Percentiles rank a stretch among this genome's conserved stretches.
These are phyloP conservation scores for Toxicodendron radicans DNA, from an alignment of 345 rosid genomes.

Conservation along the genomic window DNA sequence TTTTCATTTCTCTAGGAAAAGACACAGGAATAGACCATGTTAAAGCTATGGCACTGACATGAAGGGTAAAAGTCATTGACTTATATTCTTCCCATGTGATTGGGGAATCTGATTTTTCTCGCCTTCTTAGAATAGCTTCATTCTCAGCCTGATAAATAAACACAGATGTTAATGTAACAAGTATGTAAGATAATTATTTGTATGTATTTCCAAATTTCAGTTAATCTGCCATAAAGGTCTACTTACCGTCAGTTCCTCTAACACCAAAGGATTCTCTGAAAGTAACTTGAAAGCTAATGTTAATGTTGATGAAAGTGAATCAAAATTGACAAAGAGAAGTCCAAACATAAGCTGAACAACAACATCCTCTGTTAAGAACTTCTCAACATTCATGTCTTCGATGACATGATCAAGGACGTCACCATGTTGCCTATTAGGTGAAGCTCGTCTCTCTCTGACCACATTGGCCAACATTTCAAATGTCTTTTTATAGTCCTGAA, in stretches of 20 bases:
- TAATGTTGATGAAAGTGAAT: slow-evolving; percentile 15
- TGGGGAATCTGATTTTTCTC: slow-evolving; percentile 20
- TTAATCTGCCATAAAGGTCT: neutral
- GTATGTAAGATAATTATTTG: no score
- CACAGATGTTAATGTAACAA: neutral
- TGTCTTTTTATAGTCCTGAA: slow-evolving; percentile 16
- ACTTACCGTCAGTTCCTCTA: slow-evolving; percentile 31
- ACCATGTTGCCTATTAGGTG: neutral
- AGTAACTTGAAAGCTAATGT: slow-evolving; percentile 29
- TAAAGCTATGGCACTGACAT: slow-evolving; percentile 12
- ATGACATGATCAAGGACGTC: slow-evolving; percentile 30
- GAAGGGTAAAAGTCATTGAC: slow-evolving; percentile 39
- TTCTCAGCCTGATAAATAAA: slow-evolving; percentile 33
- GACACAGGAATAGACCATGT: no score
- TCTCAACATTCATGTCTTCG: slow-evolving; percentile 24
- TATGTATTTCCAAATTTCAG: neutral
- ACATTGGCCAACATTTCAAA: neutral
- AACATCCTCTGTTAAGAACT: slow-evolving; percentile 32
- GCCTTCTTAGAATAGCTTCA: slow-evolving; percentile 21
- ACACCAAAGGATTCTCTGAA: slow-evolving; percentile 27
- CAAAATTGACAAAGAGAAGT: slow-evolving; percentile 21
- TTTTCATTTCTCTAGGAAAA: no score
- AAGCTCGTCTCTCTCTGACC: slow-evolving; percentile 17
- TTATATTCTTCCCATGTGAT: slow-evolving; percentile 44
- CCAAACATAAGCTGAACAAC: slow-evolving; percentile 16